These are phyloP conservation scores for Amaranthus palmeri DNA, from an alignment of 148 eudicot species.

Conservation along the genomic window DNA sequence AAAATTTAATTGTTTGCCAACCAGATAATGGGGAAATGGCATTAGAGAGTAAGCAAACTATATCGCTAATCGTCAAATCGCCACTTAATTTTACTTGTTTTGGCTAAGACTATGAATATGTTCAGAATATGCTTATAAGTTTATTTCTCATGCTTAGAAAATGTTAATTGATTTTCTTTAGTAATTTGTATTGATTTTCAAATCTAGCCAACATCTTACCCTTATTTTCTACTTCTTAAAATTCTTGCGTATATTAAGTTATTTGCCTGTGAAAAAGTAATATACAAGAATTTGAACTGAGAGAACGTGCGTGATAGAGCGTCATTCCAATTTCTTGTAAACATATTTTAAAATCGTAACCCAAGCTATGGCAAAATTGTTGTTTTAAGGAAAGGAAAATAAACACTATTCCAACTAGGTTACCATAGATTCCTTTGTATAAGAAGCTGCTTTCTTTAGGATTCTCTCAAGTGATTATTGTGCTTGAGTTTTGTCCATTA, in stretches of 20 bases:
- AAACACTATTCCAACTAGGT: too few species aligned
- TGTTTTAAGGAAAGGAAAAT: too few species aligned
- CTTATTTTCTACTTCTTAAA: not conserved
- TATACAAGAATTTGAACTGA: not conserved
- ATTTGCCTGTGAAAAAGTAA: not conserved
- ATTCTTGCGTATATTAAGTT: not conserved
- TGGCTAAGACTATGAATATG: not conserved
- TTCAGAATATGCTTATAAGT: not conserved
- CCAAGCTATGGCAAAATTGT: too few species aligned
- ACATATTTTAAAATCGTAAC: too few species aligned
- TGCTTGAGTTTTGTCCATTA: too few species aligned
- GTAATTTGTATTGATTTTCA: not conserved
- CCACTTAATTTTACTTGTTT: not conserved
- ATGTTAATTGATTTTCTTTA: not conserved
- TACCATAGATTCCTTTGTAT: too few species aligned
- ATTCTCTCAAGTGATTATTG: too few species aligned
- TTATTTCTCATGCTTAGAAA: not conserved
- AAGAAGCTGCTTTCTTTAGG: too few species aligned
- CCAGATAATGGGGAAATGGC: conserved; percentile 99
- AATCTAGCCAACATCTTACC: not conserved
- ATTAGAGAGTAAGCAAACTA: conserved; percentile 67
- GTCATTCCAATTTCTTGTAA: not conserved
- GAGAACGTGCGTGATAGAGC: not conserved
- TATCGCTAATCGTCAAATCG: not conserved
- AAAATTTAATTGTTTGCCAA: conserved; percentile 93